Conservation (phyloP, 352 stramenopile genomes). For the Globisporangium megalacanthum region DNA sequence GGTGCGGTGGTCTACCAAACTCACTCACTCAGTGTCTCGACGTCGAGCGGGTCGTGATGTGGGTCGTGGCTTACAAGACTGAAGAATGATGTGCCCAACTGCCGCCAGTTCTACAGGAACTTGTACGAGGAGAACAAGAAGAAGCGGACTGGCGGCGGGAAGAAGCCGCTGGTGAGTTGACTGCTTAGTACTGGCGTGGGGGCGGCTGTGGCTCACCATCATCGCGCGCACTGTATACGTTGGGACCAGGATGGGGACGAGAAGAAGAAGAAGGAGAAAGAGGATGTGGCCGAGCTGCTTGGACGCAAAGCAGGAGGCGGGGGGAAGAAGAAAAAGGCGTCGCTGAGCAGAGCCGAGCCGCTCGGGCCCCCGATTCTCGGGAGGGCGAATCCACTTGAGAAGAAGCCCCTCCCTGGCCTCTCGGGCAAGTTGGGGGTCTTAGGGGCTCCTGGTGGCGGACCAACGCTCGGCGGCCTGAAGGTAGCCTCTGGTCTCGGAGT, state of each 20-base stretch:
- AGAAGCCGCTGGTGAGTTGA: constrained; percentile 27
- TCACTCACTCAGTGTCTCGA: too few relatives aligned
- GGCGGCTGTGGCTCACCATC: too few relatives aligned
- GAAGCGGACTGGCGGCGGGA: constrained; percentile 30
- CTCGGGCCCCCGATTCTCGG: constrained; percentile 36
- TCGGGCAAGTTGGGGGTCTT: constrained; percentile 28
- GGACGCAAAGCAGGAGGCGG: constrained; percentile 33
- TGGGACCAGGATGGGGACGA: constrained; percentile 48
- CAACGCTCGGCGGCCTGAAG: constrained; percentile 28
- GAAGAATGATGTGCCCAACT: background rate
- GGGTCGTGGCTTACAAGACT: background rate
- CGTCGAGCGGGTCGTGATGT: constrained; percentile 1
- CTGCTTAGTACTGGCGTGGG: background rate
- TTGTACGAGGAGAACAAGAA: constrained; percentile 93
- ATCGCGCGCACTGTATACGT: too few relatives aligned
- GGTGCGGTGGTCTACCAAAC: constrained; percentile 11
- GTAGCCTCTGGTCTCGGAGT: constrained; percentile 46
- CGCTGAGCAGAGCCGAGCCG: constrained; percentile 32
- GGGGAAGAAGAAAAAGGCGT: constrained; percentile 51
- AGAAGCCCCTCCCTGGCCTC: constrained; percentile 61
- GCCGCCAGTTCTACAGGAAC: constrained; percentile 85
- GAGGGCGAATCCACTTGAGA: constrained; percentile 46
- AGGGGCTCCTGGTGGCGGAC: constrained; percentile 17
- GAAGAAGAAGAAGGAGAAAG: constrained; percentile 76
- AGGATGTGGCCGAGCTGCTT: constrained; percentile 77